Base-by-base conservation (phyloP, 164 flowering plant species). In the Stephania yunnanensis region DNA sequence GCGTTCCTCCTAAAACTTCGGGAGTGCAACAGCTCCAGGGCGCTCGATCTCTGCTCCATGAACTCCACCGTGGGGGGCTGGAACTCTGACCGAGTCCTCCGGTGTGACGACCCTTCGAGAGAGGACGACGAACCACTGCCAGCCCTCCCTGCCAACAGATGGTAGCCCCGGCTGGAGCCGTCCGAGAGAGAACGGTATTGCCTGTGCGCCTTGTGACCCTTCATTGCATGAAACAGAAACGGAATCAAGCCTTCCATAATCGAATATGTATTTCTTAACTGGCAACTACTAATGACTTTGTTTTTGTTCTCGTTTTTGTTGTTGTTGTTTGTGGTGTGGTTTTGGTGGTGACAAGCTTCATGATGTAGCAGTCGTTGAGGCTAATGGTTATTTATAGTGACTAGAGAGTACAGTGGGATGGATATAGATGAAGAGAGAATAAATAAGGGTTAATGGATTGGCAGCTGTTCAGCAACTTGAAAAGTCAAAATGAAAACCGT, bases 1-100 rank as follows among this genome's bases (percentile, higher is more conserved):
- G 1, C 17, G 61, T 55, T 55, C 9, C 11, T 17, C 73, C 30
- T 71, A 20, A 71, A 22, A 29, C 73, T 71, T 20, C 61, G 58
- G 19, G 61, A 48, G 73, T 71, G 73, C 15, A 15, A 46, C 2
- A n/a, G 36, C 12, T 68, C 73, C 22, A 71, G 25, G 6, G 50
- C 25, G 25, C 25, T 61, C 7, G 73, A 46, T 8, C 61, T 58
- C 25, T 71, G 73, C 22, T 70, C 74, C 52, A 15, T 12, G 71
- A 74, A 71, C 20, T 74, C 74, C 55, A 73, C 71, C 0, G 73
- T 42, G 1, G 85, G 78, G 0, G 78, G 82, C 80, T 78, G 83
- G 65, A 80, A 85, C 20, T 87, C 88, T 0, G 87, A 84, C 11
- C 77, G 46, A 1, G 80, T 64, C 10, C 77, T 53, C 10, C 74